Evolutionary conservation across 768 basidiomycete species (phyloP), one percentile per base, ranked within the genome.

Genomic region (Leccinum rimulosum): DNA sequence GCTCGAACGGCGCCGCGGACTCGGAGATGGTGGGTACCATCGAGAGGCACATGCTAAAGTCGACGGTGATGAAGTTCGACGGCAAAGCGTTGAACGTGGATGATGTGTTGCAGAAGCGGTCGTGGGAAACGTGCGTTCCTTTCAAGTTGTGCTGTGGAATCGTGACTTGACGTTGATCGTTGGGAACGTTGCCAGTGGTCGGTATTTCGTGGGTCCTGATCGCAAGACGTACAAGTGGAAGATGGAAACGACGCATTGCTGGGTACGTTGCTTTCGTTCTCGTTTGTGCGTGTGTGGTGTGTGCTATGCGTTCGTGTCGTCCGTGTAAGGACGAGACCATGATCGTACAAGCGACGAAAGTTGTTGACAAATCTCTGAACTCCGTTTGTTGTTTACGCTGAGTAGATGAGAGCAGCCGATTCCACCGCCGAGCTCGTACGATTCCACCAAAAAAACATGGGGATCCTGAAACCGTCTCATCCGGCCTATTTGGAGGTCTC

Each of bases 161-260:
- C 9, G 2, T 11, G 14, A 28, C 15, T 12, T 7, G 17, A 55
- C 10, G 38, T 36, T 63, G 51, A 63, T 27, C 33, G 22, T 15
- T 38, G 14, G 36, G 6, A 36, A 50, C 30, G 36, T 3, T 5
- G 7, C 14, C 36, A 76, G 75, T 28, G 66, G 67, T 43, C 73
- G 70, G 19, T 63, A 70, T 17, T 77, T 77, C 53, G 57, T 58
- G 28, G 76, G 73, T 12, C 72, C 67, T 0, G 70, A 76, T 56
- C 64, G 61, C 2, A 63, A 54, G 9, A 58, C 64, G 25, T 77
- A 74, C 63, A 70, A 72, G 19, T 77, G 75, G 76, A 66, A 65
- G 27, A 27, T 73, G 11, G 66, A 65, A 8, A 54, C 58, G 19
- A 61, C 61, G 5, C 66, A 70, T 7, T 69, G 69, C 15, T 63